These are phyloP conservation scores for Botrytis galanthina DNA, from an alignment of 2,329 filamentous ascomycete genomes.

Conservation along the genomic window DNA sequence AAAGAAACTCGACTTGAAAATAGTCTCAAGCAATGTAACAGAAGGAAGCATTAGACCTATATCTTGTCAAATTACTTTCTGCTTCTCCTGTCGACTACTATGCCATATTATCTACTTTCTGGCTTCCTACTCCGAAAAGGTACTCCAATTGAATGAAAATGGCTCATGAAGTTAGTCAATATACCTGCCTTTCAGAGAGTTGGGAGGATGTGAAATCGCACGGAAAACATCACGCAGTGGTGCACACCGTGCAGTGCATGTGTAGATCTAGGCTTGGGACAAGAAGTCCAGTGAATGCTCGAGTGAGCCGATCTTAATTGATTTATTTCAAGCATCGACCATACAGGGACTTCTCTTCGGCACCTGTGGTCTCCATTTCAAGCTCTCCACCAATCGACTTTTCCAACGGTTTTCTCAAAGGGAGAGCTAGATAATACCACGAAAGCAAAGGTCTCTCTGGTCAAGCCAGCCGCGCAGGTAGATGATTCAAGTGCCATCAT, in stretches of 20 bases:
- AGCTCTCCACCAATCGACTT: background rate
- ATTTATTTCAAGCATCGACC: background rate
- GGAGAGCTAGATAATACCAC: background rate
- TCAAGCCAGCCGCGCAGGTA: background rate
- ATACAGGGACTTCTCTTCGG: background rate
- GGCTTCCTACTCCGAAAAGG: background rate
- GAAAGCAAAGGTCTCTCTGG: background rate
- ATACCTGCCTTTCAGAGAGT: no score
- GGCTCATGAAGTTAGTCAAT: background rate
- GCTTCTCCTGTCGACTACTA: accelerated
- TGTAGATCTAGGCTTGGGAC: background rate
- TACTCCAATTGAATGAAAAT: background rate
- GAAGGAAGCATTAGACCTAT: background rate
- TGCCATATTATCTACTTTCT: accelerated
- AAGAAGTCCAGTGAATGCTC: background rate
- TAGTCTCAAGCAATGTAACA: background rate
- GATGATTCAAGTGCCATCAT: background rate
- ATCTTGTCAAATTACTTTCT: background rate
- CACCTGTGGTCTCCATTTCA: background rate
- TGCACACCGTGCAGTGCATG: background rate
- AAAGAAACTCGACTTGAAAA: no score
- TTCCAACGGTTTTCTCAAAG: background rate
- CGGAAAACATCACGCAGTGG: background rate
- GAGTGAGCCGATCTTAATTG: no score
- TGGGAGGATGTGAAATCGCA: no score